Evolutionary conservation across 2,329 filamentous ascomycete species (phyloP), one percentile per base, ranked within the genome.

Genomic region (Colletotrichum truncatum): DNA sequence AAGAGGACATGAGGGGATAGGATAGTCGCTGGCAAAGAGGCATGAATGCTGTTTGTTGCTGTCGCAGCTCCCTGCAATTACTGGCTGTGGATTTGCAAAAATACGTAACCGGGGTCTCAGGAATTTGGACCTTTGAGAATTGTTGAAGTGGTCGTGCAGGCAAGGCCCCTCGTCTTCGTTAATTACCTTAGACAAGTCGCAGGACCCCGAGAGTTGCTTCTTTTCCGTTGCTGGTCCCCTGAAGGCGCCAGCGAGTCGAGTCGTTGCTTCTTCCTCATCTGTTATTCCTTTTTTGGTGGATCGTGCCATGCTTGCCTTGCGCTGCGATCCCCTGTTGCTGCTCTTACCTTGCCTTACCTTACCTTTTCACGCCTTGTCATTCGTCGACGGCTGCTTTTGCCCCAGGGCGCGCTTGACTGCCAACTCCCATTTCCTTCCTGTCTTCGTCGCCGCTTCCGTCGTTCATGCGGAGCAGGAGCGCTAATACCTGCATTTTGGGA

Each of bases 241-340:
- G 52, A 14, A 32, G 38, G 21, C 34, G 54, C 48, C 46, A 52
- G 32, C 56, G n/a, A 46, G 30, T 45, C 41, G 48, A 34, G 18
- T 54, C 41, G 49, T 65, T 65, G 57, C 62, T 65, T 65, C 59
- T 62, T 38, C 16, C 39, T 61, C 32, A 25, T 46, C 54, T 51
- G 62, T 34, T 39, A 49, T 61, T 64, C 38, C 61, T 60, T 60
- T 25, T 52, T 53, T 16, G 25, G 56, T 64, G 61, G 61, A 61
- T 48, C 38, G 46, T 54, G 56, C 39, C 48, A 64, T 45, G 48
- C 56, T 52, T 53, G 32, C 43, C 43, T 49, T 49, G 21, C n/a
- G 14, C 49, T 30, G 25, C 41, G 25, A 43, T 34, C 26, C 52
- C 36, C 38, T 43, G 51, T 23, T 16, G 10, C 23, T 54, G 53